Evolutionary conservation across 2,329 filamentous ascomycete species (phyloP).

Genomic region (Stemphylium beticola): DNA sequence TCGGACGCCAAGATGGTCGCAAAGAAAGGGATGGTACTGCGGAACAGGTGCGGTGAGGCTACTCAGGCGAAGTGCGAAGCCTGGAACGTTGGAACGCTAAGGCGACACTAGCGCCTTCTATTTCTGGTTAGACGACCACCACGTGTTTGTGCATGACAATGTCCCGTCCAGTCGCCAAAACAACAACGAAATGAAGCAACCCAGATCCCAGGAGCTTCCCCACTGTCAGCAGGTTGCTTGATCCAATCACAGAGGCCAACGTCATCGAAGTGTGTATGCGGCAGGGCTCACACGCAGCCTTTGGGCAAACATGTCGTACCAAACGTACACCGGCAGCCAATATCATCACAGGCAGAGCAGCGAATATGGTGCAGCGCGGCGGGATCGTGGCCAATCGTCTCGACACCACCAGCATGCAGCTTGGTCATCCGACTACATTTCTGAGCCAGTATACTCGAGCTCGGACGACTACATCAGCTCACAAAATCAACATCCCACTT

Average conservation of each 20-base stretch:
- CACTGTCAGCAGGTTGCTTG: neutral
- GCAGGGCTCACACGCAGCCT: neutral
- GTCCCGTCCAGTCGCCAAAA: conserved; percentile 1
- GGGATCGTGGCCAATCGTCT: neutral
- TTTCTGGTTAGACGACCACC: conserved; percentile 13
- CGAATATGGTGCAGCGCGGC: neutral
- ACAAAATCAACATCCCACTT: neutral
- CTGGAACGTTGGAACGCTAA: neutral
- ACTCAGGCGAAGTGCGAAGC: no score
- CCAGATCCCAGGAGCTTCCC: conserved; percentile 1
- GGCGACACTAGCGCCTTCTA: neutral
- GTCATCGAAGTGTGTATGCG: neutral
- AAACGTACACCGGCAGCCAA: conserved; percentile 1
- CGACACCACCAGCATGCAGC: conserved; percentile 1
- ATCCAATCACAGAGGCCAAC: conserved; percentile 4
- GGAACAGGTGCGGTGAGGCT: neutral
- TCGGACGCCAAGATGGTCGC: neutral
- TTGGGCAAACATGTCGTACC: conserved; percentile 5
- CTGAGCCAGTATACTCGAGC: conserved; percentile 2
- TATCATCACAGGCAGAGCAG: conserved; percentile 2
- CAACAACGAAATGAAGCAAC: conserved; percentile 7
- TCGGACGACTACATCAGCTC: conserved; percentile 12
- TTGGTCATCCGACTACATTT: conserved; percentile 11
- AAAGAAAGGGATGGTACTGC: neutral
- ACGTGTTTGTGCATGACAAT: conserved; percentile 16